A percentile compares a stretch with the other conserved stretches of the same genome.
Conservation (phyloP, 306 rosid genomes). For the Castanea crenata region DNA sequence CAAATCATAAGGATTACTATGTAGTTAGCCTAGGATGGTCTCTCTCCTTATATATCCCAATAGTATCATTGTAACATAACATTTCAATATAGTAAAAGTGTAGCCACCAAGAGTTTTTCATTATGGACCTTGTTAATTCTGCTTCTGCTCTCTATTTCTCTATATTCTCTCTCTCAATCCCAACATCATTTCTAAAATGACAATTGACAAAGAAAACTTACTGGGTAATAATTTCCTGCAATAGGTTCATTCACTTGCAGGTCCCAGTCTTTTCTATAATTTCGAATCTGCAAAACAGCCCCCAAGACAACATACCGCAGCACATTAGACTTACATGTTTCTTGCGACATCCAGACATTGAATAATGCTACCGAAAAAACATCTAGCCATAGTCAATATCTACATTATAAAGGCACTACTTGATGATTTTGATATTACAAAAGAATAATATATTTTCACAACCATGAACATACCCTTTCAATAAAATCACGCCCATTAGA, state of each 20-base stretch:
- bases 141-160: too few species aligned
- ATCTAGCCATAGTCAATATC: neutral
- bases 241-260: conserved; percentile 77
- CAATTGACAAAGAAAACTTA: conserved; percentile 26
- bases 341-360: too few species aligned
- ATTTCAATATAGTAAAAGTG: too few species aligned
- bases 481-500: conserved; percentile 94
- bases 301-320: neutral
- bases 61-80: too few species aligned
- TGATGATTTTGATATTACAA: too few species aligned
- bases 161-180: too few species aligned
- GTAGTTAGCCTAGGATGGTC: neutral
- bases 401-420: too few species aligned
- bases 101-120: too few species aligned
- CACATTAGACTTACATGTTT: neutral
- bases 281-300: conserved; percentile 50
- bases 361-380: neutral
- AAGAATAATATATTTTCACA: too few species aligned
- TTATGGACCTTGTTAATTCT: too few species aligned
- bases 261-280: conserved; percentile 68
- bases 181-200: too few species aligned
- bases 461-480: conserved; percentile 48
- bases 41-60: too few species aligned
- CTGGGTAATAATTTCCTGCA: conserved; percentile 93
- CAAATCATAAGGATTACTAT: neutral